These are phyloP conservation scores for Aphanomyces astaci DNA, from an alignment of 352 stramenopile genomes.

Conservation along the genomic window DNA sequence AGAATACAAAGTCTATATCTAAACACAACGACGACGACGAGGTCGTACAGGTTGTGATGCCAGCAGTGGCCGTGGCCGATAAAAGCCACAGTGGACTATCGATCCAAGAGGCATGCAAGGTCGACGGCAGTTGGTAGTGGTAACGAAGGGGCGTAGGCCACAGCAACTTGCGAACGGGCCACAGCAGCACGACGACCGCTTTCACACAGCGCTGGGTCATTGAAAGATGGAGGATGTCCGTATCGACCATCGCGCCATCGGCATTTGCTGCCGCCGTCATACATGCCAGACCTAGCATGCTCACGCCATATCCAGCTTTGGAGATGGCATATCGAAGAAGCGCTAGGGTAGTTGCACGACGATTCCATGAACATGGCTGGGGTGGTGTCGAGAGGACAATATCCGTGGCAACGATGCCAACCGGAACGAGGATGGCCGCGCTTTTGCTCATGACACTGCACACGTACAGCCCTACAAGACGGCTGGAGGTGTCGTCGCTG, in stretches of 20 bases:
- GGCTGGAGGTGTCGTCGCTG: not conserved
- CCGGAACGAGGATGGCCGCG: slow-evolving; percentile 36
- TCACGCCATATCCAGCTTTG: slow-evolving; percentile 29
- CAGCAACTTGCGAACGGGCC: slow-evolving; percentile 32
- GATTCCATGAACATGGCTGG: too few relatives aligned
- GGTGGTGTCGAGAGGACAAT: not conserved
- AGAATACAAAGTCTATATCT: too few relatives aligned
- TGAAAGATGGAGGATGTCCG: slow-evolving; percentile 38
- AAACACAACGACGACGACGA: not conserved
- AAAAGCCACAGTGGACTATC: not conserved
- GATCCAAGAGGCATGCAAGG: slow-evolving; percentile 22
- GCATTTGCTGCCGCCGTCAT: slow-evolving; percentile 44
- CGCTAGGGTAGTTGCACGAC: slow-evolving; percentile 14
- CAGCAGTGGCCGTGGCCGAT: not conserved
- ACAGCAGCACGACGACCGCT: slow-evolving; percentile 32
- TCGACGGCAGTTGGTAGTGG: slow-evolving; percentile 47
- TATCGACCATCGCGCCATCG: slow-evolving; percentile 30
- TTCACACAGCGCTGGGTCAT: slow-evolving; percentile 42
- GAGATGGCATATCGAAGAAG: slow-evolving; percentile 22
- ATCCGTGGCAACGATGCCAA: slow-evolving; percentile 36
- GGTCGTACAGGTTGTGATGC: not conserved
- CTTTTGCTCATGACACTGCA: slow-evolving; percentile 51
- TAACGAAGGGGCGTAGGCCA: slow-evolving; percentile 43
- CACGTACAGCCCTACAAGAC: slow-evolving; percentile 30
- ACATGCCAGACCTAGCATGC: slow-evolving; percentile 28